A percentile compares a stretch with the other conserved stretches of the same genome.
Evolutionary conservation across 116 monocot genomes (phyloP).

Genomic region (Cymodocea nodosa): DNA sequence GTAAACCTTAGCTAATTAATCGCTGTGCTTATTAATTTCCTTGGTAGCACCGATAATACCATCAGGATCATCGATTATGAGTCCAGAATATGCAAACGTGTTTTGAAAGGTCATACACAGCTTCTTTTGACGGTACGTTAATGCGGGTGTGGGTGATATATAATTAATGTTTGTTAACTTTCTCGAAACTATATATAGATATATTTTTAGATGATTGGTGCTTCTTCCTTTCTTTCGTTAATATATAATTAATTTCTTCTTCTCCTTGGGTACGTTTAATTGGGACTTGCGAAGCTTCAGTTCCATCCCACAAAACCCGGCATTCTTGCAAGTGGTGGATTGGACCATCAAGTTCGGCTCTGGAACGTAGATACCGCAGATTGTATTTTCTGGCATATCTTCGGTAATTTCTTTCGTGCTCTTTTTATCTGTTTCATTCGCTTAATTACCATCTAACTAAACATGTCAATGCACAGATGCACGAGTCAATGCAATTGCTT

Average conservation of each 20-base stretch:
- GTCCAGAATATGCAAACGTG: slow-evolving; percentile 56
- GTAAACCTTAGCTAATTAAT: too few species aligned
- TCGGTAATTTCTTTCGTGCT: too few species aligned
- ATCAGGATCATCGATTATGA: slow-evolving; percentile 65
- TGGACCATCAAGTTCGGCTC: slow-evolving; percentile 93
- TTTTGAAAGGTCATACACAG: slow-evolving; percentile 65
- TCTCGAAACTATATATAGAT: background rate
- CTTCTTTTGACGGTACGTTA: slow-evolving; percentile 73
- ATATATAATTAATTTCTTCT: too few species aligned
- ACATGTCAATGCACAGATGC: too few species aligned
- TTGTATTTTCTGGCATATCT: slow-evolving; percentile 35
- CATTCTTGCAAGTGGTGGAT: slow-evolving; percentile 93
- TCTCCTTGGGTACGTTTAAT: too few species aligned
- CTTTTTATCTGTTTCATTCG: too few species aligned
- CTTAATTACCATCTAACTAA: too few species aligned
- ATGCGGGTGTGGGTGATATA: slow-evolving; percentile 6
- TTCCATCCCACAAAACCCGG: slow-evolving; percentile 77
- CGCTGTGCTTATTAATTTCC: background rate
- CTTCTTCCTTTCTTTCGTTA: too few species aligned
- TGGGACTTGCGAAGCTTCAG: slow-evolving; percentile 54
- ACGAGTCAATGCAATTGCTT: too few species aligned
- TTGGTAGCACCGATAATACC: slow-evolving; percentile 67
- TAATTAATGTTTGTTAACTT: background rate
- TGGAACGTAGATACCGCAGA: slow-evolving; percentile 82
- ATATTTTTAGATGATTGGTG: too few species aligned